Percentiles rank a stretch among this genome's conserved stretches.
phyloP scores from a whole-genome alignment of 352 stramenopile species.

The Stramenopiles sp. region DNA sequence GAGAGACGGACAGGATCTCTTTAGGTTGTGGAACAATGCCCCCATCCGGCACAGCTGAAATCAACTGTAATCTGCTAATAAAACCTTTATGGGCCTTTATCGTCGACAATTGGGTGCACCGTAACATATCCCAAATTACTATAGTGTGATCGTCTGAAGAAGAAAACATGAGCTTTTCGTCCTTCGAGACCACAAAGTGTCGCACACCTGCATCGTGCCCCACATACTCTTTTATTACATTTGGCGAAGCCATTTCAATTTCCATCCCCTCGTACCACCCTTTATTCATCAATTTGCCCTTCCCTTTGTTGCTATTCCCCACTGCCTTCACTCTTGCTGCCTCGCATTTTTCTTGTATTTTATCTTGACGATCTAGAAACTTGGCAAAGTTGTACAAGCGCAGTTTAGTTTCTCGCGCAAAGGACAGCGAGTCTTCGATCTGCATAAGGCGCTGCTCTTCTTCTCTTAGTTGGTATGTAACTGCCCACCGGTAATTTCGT shows the following conservation, averaged over 20 bases:
- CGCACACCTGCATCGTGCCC: not conserved
- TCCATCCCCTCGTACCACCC: not conserved
- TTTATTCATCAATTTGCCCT: not conserved
- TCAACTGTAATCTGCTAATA: not conserved
- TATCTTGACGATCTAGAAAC: not conserved
- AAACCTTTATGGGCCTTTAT: not conserved
- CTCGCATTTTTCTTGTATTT: not conserved
- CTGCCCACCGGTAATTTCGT: no score
- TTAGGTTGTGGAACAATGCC: not conserved
- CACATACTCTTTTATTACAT: not conserved
- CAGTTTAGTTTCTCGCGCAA: not conserved
- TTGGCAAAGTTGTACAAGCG: not conserved
- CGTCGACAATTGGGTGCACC: not conserved
- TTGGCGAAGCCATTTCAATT: not conserved
- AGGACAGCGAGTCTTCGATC: not conserved
- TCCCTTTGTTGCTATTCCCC: not conserved
- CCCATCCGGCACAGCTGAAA: not conserved
- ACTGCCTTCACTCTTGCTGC: not conserved
- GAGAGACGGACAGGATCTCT: not conserved
- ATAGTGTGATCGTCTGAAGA: not conserved
- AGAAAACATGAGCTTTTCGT: not conserved
- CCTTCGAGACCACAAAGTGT: not conserved
- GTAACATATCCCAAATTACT: not conserved
- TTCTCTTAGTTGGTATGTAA: no score
- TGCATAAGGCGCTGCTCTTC: no score